Evolutionary conservation across 139 green algal genomes (phyloP).

Genomic region (Bryopsis sp.): DNA sequence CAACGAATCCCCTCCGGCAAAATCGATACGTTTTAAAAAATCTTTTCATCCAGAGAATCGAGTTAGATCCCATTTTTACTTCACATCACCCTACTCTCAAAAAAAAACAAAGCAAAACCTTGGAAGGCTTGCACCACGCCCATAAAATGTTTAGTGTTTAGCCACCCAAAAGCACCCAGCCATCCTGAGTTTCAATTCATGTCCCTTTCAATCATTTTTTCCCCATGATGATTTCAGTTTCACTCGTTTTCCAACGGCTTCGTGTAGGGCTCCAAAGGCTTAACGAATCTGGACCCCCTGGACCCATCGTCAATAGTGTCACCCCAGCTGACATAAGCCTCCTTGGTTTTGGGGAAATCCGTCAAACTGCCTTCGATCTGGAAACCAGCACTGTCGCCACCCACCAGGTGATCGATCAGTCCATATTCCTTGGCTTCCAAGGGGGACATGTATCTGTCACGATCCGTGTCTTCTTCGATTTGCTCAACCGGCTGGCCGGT

Average conservation of each 20-base stretch:
- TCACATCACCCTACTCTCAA: too few relatives aligned
- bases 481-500: constrained; percentile 67
- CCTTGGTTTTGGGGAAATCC: constrained; percentile 59
- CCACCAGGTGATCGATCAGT: constrained; percentile 95
- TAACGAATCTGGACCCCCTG: constrained; percentile 21
- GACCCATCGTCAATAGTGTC: constrained; percentile 34
- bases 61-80: too few relatives aligned
- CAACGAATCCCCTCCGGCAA: too few relatives aligned
- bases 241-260: constrained; percentile 16
- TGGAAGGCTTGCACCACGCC: too few relatives aligned
- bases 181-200: too few relatives aligned
- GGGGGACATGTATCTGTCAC: constrained; percentile 96
- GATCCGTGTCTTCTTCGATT: constrained; percentile 96
- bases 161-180: too few relatives aligned
- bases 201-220: too few relatives aligned
- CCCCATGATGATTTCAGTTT: too few relatives aligned
- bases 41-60: too few relatives aligned
- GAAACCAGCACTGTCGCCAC: constrained; percentile 79
- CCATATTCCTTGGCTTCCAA: constrained; percentile 93
- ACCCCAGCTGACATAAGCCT: constrained; percentile 51
- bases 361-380: constrained; percentile 46
- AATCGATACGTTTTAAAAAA: too few relatives aligned
- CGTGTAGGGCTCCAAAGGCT: constrained; percentile 19
- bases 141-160: too few relatives aligned
- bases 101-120: too few relatives aligned